phyloP scores from a whole-genome alignment of 768 basidiomycete species.

The Serendipita indica region DNA sequence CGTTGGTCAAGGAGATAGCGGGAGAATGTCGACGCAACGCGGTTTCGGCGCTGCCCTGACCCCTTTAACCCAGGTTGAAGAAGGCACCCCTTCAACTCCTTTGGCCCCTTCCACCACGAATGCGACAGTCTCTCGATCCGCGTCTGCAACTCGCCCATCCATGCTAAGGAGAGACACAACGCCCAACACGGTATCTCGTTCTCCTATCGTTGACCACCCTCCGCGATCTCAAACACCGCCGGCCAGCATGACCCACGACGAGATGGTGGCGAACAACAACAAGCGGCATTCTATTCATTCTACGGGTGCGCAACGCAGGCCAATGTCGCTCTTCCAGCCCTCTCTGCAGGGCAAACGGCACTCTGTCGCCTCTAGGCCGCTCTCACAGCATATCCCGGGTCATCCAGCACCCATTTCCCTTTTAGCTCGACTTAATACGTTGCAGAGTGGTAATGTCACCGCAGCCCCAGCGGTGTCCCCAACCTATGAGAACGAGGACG shows the following conservation, averaged over 20 bases:
- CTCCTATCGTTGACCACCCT: slow-evolving; percentile 5
- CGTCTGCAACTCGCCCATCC: neutral
- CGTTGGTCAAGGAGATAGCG: neutral
- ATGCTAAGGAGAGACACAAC: slow-evolving; percentile 6
- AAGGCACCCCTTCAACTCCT: neutral
- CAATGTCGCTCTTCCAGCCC: neutral
- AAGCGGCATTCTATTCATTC: slow-evolving; percentile 7
- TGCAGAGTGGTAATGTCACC: neutral
- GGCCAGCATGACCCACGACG: slow-evolving; percentile 4
- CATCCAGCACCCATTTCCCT: neutral
- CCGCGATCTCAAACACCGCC: slow-evolving; percentile 3
- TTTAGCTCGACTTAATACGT: neutral
- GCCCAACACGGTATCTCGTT: neutral
- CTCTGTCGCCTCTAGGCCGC: neutral
- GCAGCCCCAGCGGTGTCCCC: slow-evolving; percentile 4
- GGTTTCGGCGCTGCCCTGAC: neutral
- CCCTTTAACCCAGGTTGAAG: neutral
- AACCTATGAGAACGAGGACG: neutral
- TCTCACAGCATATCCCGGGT: neutral
- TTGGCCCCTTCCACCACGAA: neutral
- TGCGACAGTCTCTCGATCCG: neutral
- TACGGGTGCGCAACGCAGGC: neutral
- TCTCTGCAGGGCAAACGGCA: neutral
- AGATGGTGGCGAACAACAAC: slow-evolving; percentile 4
- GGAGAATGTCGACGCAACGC: neutral